phyloP scores from a whole-genome alignment of 805 yeast genomes.

The Ogataea pilisensis region DNA sequence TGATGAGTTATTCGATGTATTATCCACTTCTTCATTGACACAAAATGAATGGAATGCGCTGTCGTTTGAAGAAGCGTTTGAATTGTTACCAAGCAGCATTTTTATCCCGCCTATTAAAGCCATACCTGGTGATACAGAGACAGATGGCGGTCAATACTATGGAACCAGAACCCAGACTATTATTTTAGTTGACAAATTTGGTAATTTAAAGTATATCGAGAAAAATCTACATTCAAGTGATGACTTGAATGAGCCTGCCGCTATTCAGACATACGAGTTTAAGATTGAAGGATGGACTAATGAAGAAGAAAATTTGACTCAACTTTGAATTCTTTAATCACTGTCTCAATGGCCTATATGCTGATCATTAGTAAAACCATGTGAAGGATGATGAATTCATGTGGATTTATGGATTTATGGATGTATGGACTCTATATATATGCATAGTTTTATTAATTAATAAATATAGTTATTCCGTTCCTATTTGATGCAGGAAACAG shows the following conservation, averaged over 20 bases:
- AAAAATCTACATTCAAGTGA: constrained; percentile 52
- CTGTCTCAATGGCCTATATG: too few relatives aligned
- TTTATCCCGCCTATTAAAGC: constrained; percentile 65
- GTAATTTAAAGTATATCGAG: constrained; percentile 59
- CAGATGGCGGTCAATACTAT: constrained; percentile 52
- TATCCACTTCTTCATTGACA: constrained; percentile 40
- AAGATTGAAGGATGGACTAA: constrained; percentile 15
- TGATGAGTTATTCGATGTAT: constrained; percentile 48
- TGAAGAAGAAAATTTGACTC: not conserved
- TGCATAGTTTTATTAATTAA: too few relatives aligned
- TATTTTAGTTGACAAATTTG: constrained; percentile 49
- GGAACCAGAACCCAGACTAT: constrained; percentile 90
- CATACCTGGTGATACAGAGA: constrained; percentile 4
- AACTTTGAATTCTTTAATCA: not conserved
- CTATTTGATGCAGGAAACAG: too few relatives aligned
- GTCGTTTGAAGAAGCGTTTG: constrained; percentile 29
- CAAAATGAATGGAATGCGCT: constrained; percentile 26
- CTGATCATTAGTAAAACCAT: too few relatives aligned
- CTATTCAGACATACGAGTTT: constrained; percentile 11
- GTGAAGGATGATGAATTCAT: too few relatives aligned
- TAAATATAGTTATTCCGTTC: too few relatives aligned
- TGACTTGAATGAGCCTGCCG: constrained; percentile 24
- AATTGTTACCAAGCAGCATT: constrained; percentile 51
- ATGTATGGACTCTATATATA: too few relatives aligned
- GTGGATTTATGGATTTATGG: too few relatives aligned